These are phyloP conservation scores for Chloranthus sessilifolius DNA, from an alignment of 164 flowering plant species.

Conservation along the genomic window DNA sequence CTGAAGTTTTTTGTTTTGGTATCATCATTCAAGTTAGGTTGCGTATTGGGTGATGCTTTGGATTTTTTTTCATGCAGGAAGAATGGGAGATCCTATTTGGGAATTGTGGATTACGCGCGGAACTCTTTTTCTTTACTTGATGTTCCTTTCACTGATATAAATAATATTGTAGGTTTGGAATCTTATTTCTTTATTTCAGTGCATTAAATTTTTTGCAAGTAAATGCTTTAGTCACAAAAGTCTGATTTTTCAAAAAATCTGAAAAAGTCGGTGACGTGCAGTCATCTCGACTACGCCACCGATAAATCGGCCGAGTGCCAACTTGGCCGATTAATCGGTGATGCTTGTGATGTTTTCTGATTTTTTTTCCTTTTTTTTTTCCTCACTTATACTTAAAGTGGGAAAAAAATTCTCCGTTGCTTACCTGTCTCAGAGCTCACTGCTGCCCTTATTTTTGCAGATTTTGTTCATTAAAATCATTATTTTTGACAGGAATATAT, in stretches of 20 bases:
- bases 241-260: too few species aligned
- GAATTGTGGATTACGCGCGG: conserved; percentile 50
- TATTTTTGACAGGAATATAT: too few species aligned
- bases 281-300: too few species aligned
- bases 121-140: conserved; percentile 46
- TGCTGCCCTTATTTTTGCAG: too few species aligned
- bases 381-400: background rate
- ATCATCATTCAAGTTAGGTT: background rate
- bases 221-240: background rate
- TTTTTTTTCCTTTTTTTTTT: too few species aligned
- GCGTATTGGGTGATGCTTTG: background rate
- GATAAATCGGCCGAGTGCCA: too few species aligned
- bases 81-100: conserved; percentile 82
- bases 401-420: background rate
- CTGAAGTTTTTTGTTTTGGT: background rate
- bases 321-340: too few species aligned
- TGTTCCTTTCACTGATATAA: conserved; percentile 78
- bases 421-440: too few species aligned
- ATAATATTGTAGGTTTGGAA: conserved; percentile 48
- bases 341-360: too few species aligned
- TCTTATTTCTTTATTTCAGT: conserved; percentile 10
- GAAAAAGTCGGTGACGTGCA: too few species aligned
- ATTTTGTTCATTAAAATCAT: too few species aligned
- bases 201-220: background rate
- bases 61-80: conserved; percentile 45